Evolutionary conservation across 2,329 filamentous ascomycete species (phyloP), one percentile per base, ranked within the genome.

Genomic region (Fusarium sp.): DNA sequence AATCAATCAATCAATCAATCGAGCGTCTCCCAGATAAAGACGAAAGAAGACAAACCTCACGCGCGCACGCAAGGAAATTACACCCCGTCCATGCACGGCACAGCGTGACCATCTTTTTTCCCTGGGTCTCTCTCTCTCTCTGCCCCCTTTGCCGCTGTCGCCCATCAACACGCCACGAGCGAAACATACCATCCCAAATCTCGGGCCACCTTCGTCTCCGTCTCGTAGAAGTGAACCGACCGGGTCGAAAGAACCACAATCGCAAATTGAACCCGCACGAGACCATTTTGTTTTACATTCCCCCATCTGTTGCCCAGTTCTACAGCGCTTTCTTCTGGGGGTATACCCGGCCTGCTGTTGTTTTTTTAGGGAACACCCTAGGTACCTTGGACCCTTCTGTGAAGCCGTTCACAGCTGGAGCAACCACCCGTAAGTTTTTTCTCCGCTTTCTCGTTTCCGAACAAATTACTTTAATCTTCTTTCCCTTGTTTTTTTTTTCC

Each of bases 91-190:
- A 68, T 65, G 67, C 68, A 40, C 67, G 44, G 64, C 49, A 44
- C 68, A 70, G 59, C 55, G 64, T 70, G 68, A 71, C 68, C 68
- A 60, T 36, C 38, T 25, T 54, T 18, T 42, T 56, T 25, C 29
- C 23, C 16, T 40, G 36, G 36, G 8, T 16, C 50, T 40, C 38
- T 14, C 38, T 42, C 10, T 20, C 38, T 14, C 33, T 34, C 14
- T 34, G 40, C 18, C 25, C 38, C 38, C 38, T 42, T 42, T 42
- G 38, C 23, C 23, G 23, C 16, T 13, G 10, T 23, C 11, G 27
- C 27, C 18, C 44, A 54, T 61, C 67, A 70, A 59, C 68, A 71
- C 65, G 62, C 65, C 68, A 71, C 56, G n/a, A 18, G 46, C 33
- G 42, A 46, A 62, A 62, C 60, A 58, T 58, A 70, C 64, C 68